Evolutionary conservation across 352 stramenopile species (phyloP), one percentile per base, ranked within the genome.

Genomic region (Globisporangium megalacanthum): DNA sequence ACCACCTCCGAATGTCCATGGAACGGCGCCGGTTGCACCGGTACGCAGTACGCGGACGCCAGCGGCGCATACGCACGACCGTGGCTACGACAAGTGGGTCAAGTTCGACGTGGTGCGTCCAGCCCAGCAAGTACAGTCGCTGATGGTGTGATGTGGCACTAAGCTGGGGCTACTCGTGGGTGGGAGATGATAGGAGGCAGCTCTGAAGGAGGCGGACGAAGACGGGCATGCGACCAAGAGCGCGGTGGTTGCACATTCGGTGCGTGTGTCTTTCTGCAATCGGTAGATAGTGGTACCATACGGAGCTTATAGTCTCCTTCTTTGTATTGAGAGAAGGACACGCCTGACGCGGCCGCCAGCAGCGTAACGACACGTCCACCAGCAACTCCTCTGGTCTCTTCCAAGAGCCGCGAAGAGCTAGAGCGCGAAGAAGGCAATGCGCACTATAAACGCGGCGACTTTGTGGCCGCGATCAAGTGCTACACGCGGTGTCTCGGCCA

Each of bases 341-440:
- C 25, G 4, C 25, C 25, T 29, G 25, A 29, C 25, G 25, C 1
- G 25, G 25, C 1, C 25, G 25, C 25, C 25, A 29, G 25, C 25
- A 29, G 25, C 25, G 4, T 29, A 29, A 29, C 25, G 25, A 29
- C 25, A 29, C 25, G 25, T 29, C 25, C 25, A 29, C 25, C 25
- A 4, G 4, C 4, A 29, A 29, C 25, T 29, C 25, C 25, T 4
- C 1, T 4, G 4, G 25, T 4, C 25, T 29, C 25, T 29, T 29
- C 25, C 8, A 80, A 80, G 35, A 64, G 55, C 3, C 75, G 82
- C 29, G 80, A 89, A 22, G 69, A 88, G 17, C 57, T 92, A 13
- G 92, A 98, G 56, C 77, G 78, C 14, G 76, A 95, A 60, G 95
- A 97, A 54, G 94, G 94, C 11, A 98, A 98, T 61, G 86, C 85